A percentile compares a stretch with the other conserved stretches of the same genome.
These are phyloP conservation scores for Brassica incana DNA, from an alignment of 345 rosid genomes.

Conservation along the genomic window DNA sequence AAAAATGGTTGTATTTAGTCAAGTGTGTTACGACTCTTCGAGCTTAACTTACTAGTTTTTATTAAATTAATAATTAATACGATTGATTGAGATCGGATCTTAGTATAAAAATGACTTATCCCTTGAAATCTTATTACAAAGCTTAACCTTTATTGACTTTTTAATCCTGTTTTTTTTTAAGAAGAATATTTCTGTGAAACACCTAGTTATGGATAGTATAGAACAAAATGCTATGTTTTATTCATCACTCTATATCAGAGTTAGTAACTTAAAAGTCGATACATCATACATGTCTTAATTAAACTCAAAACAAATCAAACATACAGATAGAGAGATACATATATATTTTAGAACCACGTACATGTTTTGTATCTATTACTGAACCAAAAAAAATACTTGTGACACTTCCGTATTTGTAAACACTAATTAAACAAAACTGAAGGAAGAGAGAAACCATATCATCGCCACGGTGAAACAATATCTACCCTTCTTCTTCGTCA, in stretches of 20 bases:
- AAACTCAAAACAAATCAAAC: background rate
- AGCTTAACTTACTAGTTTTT: background rate
- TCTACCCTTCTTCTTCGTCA: conserved; percentile 8
- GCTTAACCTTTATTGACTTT: background rate
- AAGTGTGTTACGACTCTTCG: background rate
- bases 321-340: background rate
- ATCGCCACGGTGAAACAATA: conserved; percentile 1
- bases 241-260: background rate
- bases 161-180: background rate
- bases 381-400: conserved; percentile 20
- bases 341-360: background rate
- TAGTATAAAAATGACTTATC: background rate
- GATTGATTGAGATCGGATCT: background rate
- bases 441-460: background rate
- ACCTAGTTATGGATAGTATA: background rate
- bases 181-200: background rate
- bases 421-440: background rate
- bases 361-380: conserved; percentile 12
- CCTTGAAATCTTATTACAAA: background rate
- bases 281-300: background rate
- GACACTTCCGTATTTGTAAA: conserved; percentile 2
- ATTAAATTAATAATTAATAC: background rate
- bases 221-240: background rate
- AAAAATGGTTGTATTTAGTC: background rate
- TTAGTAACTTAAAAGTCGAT: background rate